These are phyloP conservation scores for Friedmanniomyces endolithicus DNA, from an alignment of 495 filamentous ascomycete genomes.

Conservation along the genomic window DNA sequence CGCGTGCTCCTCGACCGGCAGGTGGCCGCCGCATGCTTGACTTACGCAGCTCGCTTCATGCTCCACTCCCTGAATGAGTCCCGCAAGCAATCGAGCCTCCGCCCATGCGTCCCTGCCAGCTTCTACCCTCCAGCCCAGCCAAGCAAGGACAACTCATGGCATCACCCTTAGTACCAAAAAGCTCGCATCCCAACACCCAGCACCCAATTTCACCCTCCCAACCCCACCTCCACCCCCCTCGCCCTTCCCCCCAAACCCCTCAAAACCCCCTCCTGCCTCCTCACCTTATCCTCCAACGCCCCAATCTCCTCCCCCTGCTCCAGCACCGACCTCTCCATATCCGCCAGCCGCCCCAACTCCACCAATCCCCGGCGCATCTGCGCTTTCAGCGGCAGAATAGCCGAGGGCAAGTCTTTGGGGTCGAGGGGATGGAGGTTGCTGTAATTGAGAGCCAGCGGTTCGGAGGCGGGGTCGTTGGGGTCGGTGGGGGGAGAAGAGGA, in stretches of 20 bases:
- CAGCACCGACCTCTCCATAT: slow-evolving; percentile 54
- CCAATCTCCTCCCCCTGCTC: slow-evolving; percentile 74
- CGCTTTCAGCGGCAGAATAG: slow-evolving; percentile 61
- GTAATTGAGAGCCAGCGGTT: slow-evolving; percentile 5
- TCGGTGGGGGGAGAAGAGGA: slow-evolving; percentile 9
- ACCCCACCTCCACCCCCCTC: no score
- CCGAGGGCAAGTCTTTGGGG: slow-evolving; percentile 65
- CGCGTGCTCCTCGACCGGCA: no score
- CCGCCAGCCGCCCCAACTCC: slow-evolving; percentile 57
- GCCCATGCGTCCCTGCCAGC: no score
- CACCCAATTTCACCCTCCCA: no score
- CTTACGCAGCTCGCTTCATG: no score
- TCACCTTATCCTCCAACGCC: slow-evolving; percentile 50
- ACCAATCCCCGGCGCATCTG: slow-evolving; percentile 65
- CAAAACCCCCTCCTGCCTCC: slow-evolving; percentile 23
- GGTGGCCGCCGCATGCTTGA: no score
- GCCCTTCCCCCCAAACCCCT: slow-evolving; percentile 8
- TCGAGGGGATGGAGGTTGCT: slow-evolving; percentile 38
- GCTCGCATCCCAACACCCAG: no score
- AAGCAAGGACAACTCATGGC: no score
- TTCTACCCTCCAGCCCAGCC: no score
- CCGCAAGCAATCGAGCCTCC: no score
- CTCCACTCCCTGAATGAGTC: no score
- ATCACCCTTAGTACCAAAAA: no score
- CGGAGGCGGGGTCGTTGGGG: slow-evolving; percentile 9